Conservation (phyloP, 2,329 filamentous ascomycete genomes). For the Trichoderma guizhouense region DNA sequence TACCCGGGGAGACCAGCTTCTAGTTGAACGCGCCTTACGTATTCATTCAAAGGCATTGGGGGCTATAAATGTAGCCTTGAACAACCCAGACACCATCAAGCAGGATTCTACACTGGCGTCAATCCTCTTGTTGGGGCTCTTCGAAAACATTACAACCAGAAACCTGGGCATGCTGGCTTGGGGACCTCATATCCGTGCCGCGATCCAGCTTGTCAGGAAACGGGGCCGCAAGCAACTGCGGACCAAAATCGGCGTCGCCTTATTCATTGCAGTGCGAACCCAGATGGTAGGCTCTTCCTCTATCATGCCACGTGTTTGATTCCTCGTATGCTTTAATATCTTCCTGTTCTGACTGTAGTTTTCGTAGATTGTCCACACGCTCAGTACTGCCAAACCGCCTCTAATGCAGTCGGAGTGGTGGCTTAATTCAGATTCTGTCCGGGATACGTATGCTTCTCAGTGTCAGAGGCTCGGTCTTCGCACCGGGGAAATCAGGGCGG, state of each 20-base stretch:
- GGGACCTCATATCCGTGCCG: constrained; percentile 62
- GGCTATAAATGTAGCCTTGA: constrained; percentile 51
- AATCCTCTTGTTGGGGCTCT: constrained; percentile 58
- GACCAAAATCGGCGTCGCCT: constrained; percentile 50
- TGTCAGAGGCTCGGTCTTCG: constrained; percentile 53
- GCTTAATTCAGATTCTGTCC: constrained; percentile 48
- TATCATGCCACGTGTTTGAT: background rate
- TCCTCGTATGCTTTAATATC: background rate
- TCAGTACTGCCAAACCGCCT: constrained; percentile 51
- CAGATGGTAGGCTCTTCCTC: constrained; percentile 49
- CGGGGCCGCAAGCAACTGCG: constrained; percentile 54
- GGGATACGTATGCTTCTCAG: constrained; percentile 46
- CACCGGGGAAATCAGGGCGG: constrained; percentile 53
- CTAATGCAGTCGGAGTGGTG: constrained; percentile 58
- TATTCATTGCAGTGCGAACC: constrained; percentile 59
- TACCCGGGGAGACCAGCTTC: constrained; percentile 29
- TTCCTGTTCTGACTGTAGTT: background rate
- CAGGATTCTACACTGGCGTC: constrained; percentile 58
- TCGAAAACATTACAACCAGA: constrained; percentile 57
- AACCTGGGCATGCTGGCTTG: constrained; percentile 55
- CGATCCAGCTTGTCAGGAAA: constrained; percentile 58
- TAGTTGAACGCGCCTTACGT: constrained; percentile 41
- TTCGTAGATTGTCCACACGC: constrained; percentile 52
- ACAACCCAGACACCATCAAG: constrained; percentile 46
- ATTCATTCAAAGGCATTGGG: constrained; percentile 55